Conservation (phyloP, 2,329 filamentous ascomycete genomes). For the Epichloe gansuensis region DNA sequence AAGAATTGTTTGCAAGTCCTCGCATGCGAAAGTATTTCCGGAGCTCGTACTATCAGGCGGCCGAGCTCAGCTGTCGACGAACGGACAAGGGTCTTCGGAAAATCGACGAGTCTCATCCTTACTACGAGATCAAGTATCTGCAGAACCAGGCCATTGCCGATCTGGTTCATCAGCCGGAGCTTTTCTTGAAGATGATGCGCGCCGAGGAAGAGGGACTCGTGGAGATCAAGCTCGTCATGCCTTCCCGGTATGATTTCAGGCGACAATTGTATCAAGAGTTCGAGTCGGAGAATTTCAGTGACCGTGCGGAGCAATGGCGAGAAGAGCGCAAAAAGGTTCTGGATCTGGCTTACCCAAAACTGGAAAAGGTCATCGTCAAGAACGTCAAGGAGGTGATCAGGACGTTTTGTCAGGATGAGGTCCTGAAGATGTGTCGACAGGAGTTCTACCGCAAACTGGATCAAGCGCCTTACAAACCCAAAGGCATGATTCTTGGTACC, state of each 20-base stretch:
- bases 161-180: conserved; percentile 69
- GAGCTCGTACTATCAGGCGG: conserved; percentile 68
- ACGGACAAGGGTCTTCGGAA: conserved; percentile 89
- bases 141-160: conserved; percentile 76
- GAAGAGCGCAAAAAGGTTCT: conserved; percentile 73
- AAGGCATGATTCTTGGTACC: conserved; percentile 81
- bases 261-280: conserved; percentile 70
- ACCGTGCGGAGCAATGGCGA: conserved; percentile 92
- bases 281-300: conserved; percentile 88
- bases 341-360: conserved; percentile 65
- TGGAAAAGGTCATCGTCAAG: conserved; percentile 74
- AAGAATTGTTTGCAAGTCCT: conserved; percentile 79
- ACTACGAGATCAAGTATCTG: conserved; percentile 96
- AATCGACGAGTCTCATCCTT: conserved; percentile 90
- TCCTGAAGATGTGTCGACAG: conserved; percentile 78
- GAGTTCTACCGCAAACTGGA: conserved; percentile 83
- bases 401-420: conserved; percentile 84
- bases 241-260: conserved; percentile 63
- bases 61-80: conserved; percentile 72
- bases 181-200: conserved; percentile 94
- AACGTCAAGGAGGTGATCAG: conserved; percentile 91
- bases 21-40: conserved; percentile 82
- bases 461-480: conserved; percentile 90
- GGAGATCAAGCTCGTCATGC: conserved; percentile 68
- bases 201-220: conserved; percentile 90